Base-by-base conservation (phyloP, 176 grass and related monocot species). In the Areca catechu region DNA sequence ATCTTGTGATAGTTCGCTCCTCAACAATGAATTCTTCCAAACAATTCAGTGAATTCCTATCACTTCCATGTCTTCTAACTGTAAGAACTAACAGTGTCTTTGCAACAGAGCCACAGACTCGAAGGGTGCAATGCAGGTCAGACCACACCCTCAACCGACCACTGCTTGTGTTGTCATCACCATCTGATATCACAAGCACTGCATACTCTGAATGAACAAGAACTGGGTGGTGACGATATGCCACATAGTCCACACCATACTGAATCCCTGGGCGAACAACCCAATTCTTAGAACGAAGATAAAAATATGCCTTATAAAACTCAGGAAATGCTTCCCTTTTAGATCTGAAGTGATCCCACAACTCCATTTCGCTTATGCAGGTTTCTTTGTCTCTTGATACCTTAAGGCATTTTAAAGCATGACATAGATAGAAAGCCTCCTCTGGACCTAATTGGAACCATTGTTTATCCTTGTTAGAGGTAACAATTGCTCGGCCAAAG, bases 181-280 rank as follows among this genome's bases (percentile, higher is more conserved):
- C 58, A 72, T 95, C 76, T 12, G 54, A 56, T 49, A 80, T 67
- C 4, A 86, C 66, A 19, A 83, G 61, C 1, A 83, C 90, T 0
- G 90, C 58, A 63, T 89, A 95, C 62, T 95, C 85, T 3, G 90
- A 85, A 34, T 86, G 90, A 19, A 95, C 58, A 0, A 95, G 60
- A 7, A 73, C 76, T 2, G 85, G 82, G 27, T 95, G 90, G 47
- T 89, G 90, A n/a, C 79, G 58, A 57, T 95, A 95, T 24, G 81
- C 90, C 12, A 89, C 75, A 27, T 79, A 89, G 64, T 95, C 73
- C 1, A 68, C 59, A 4, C 85, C 85, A 27, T 95, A 89, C 74
- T 79, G 80, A 20, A 78, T 55, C 0, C 85, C 85, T 0, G 62
- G 68, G 43, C 50, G 65, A 1, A 89, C 81, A 16, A 89, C 85